Conservation (phyloP, 2,329 filamentous ascomycete genomes). For the Rhynchosporium agropyri region DNA sequence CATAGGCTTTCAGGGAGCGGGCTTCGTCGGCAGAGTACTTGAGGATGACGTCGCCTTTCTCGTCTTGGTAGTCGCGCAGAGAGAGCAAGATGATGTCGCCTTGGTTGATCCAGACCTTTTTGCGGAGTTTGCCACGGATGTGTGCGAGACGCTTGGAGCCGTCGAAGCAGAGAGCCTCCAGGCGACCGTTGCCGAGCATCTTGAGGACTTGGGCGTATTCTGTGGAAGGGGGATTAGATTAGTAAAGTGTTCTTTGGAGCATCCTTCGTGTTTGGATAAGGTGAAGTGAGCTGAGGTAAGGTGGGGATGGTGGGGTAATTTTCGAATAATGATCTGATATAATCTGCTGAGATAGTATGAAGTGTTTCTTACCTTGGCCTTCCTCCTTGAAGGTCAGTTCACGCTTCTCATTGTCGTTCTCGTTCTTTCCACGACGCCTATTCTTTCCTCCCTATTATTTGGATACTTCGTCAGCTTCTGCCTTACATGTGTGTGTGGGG, state of each 20-base stretch:
- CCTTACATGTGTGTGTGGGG: conserved; percentile 22
- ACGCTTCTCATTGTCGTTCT: conserved; percentile 99
- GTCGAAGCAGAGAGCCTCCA: conserved; percentile 92
- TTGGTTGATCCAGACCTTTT: conserved; percentile 99
- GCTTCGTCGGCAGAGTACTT: conserved; percentile 98
- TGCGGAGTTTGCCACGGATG: conserved; percentile 94
- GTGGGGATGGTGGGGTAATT: conserved; percentile 8
- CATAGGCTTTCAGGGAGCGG: conserved; percentile 92
- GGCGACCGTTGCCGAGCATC: conserved; percentile 94
- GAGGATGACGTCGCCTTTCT: conserved; percentile 90
- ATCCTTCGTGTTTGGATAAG: not conserved
- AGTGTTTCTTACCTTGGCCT: conserved; percentile 67
- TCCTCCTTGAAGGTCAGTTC: conserved; percentile 99
- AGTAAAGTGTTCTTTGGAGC: conserved; percentile 41
- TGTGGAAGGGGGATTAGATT: conserved; percentile 38
- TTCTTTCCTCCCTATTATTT: conserved; percentile 93
- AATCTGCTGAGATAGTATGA: not conserved
- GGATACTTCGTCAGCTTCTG: conserved; percentile 18
- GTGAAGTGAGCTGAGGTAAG: too few species aligned
- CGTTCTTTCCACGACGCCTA: conserved; percentile 96
- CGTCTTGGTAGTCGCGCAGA: conserved; percentile 89
- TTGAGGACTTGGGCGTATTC: conserved; percentile 88
- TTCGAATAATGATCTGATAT: too few species aligned
- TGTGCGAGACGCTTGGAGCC: conserved; percentile 83
- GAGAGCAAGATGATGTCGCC: conserved; percentile 90